Base-by-base conservation (phyloP, 495 filamentous ascomycete species). In the Talaromyces liani region DNA sequence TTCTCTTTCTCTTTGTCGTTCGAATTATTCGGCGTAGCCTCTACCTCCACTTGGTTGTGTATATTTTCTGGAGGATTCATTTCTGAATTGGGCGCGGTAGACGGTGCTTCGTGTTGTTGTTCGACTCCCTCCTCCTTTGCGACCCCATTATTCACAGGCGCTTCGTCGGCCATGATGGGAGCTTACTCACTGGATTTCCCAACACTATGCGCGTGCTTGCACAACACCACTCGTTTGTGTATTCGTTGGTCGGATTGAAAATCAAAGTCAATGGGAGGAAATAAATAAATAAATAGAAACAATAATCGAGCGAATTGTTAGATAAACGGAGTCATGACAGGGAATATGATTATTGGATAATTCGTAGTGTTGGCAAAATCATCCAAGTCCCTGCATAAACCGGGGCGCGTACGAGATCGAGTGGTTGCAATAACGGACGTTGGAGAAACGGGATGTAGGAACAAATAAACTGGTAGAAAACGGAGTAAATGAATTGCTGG, bases 51-150 rank as follows among this genome's bases (percentile, higher is more conserved):
- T 56, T 61, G 41, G 68, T 10, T 20, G 56, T 5, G 29, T 29
- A 20, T 20, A 31, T 16, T 29, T 10, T 66, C 58, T 63, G 62
- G 20, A 54, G 61, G 57, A 64, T 62, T 31, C 67, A 62, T 34
- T 55, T 34, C 56, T 45, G 56, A 64, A 47, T 58, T 63, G 58
- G 65, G 65, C 47, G 66, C 64, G 39, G 58, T 64, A n/a, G 62
- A 56, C 53, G 33, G 41, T 58, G 64, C 63, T 62, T 64, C 18
- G 31, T 47, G 60, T 59, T 20, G 60, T 62, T 27, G 45, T 49
- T 49, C 45, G 45, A 20, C 6, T 49, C 58, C 54, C 53, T 63
- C 55, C 27, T 61, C 20, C 49, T 64, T 65, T 25, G 49, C 20
- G 22, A 36, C 34, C 45, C 36, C 55, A 10, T 61, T 54, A 20